Percentiles rank a stretch among this genome's conserved stretches.
These are phyloP conservation scores for Volvariella volvacea DNA, from an alignment of 1,284 basidiomycete species.

Conservation along the genomic window DNA sequence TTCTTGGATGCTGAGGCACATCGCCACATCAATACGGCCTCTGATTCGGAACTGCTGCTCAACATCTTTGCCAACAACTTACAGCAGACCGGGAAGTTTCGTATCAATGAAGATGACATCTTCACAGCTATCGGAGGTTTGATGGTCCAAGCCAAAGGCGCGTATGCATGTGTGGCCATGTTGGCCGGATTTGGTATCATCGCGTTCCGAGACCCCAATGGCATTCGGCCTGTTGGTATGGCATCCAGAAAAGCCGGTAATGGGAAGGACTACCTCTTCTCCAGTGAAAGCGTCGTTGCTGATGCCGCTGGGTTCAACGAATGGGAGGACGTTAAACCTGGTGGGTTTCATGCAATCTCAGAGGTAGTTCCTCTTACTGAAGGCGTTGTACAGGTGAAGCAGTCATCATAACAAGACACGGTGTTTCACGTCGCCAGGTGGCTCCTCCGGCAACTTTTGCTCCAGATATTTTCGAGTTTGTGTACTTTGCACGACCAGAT, in stretches of 20 bases:
- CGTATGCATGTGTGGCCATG: constrained; percentile 97
- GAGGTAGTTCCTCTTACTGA: constrained; percentile 1
- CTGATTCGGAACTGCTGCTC: constrained; percentile 94
- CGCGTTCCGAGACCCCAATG: constrained; percentile 98
- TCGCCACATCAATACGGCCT: constrained; percentile 98
- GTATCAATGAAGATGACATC: constrained; percentile 99
- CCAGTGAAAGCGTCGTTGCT: constrained; percentile 95
- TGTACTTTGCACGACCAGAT: constrained; percentile 98
- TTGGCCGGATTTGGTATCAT: constrained; percentile 98
- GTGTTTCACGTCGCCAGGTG: constrained; percentile 71
- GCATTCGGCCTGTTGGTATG: constrained; percentile 90
- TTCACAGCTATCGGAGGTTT: constrained; percentile 90
- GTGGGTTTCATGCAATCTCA: constrained; percentile 31
- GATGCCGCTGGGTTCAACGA: constrained; percentile 88
- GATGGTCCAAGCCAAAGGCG: constrained; percentile 87
- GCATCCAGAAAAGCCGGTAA: constrained; percentile 52
- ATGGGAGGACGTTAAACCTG: constrained; percentile 93
- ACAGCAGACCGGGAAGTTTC: constrained; percentile 98
- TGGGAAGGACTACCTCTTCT: constrained; percentile 84
- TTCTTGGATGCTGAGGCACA: constrained; percentile 97
- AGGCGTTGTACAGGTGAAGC: constrained; percentile 66
- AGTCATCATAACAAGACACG: constrained; percentile 85
- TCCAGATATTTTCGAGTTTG: constrained; percentile 99
- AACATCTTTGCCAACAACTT: constrained; percentile 98
- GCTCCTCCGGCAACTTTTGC: constrained; percentile 71